Evolutionary conservation across 2,329 filamentous ascomycete species (phyloP).

Genomic region (Nakataea oryzae): DNA sequence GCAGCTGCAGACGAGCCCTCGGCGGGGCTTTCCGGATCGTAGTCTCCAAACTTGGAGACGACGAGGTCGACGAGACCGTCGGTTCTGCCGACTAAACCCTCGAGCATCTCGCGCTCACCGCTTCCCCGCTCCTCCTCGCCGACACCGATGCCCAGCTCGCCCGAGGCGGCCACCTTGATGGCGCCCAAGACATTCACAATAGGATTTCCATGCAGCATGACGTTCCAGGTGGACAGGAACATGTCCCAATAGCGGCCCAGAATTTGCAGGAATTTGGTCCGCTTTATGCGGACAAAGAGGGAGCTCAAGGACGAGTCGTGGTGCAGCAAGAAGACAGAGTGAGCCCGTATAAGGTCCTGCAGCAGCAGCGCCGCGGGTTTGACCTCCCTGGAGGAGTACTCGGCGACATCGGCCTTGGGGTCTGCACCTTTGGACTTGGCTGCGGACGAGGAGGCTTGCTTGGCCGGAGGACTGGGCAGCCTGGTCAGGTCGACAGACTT

Average conservation of each 20-base stretch:
- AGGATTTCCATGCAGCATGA: conserved; percentile 84
- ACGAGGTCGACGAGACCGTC: conserved; percentile 82
- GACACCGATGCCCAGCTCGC: conserved; percentile 86
- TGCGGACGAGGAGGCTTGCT: not conserved
- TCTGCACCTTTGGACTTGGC: conserved; percentile 6
- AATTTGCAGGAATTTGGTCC: conserved; percentile 59
- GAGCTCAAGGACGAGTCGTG: conserved; percentile 66
- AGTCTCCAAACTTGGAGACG: conserved; percentile 69
- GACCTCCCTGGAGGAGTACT: conserved; percentile 86
- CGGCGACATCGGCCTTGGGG: conserved; percentile 33
- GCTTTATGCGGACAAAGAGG: conserved; percentile 54
- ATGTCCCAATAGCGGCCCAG: conserved; percentile 74
- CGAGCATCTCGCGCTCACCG: conserved; percentile 84
- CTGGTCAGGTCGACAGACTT: conserved; percentile 12
- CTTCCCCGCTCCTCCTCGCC: conserved; percentile 94
- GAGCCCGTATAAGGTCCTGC: conserved; percentile 71
- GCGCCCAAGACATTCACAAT: conserved; percentile 68
- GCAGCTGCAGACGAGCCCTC: not conserved
- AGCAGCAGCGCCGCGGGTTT: conserved; percentile 70
- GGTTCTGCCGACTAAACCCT: conserved; percentile 70
- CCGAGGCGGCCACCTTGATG: conserved; percentile 79
- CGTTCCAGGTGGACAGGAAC: conserved; percentile 67
- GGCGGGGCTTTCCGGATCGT: conserved; percentile 10
- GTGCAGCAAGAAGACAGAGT: conserved; percentile 78
- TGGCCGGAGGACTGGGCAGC: conserved; percentile 15